phyloP scores from a whole-genome alignment of 805 yeast genomes.

The Ascoidea rubescens region DNA sequence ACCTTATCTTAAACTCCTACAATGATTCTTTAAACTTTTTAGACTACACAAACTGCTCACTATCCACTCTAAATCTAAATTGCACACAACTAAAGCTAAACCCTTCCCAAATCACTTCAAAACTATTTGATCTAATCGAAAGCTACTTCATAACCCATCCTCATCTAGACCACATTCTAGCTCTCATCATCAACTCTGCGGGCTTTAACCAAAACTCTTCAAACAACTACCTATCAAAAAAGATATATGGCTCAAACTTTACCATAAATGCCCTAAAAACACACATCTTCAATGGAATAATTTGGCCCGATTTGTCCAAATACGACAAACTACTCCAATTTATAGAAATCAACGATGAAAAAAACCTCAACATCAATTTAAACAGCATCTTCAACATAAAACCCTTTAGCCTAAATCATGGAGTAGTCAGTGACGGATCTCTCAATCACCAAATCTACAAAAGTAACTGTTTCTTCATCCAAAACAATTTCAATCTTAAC shows the following conservation, averaged over 20 bases:
- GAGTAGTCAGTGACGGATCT: slow-evolving; percentile 25
- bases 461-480: slow-evolving; percentile 46
- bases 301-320: slow-evolving; percentile 59
- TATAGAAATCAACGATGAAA: slow-evolving; percentile 5
- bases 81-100: slow-evolving; percentile 6
- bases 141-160: slow-evolving; percentile 60
- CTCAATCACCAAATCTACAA: slow-evolving; percentile 15
- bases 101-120: slow-evolving; percentile 19
- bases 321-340: slow-evolving; percentile 18
- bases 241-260: slow-evolving; percentile 35
- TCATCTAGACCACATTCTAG: slow-evolving; percentile 70
- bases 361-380: neutral
- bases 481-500: slow-evolving; percentile 19
- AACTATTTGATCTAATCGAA: slow-evolving; percentile 23
- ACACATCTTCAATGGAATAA: slow-evolving; percentile 53
- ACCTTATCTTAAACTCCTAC: slow-evolving; percentile 17
- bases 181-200: slow-evolving; percentile 61
- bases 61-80: slow-evolving; percentile 16
- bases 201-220: slow-evolving; percentile 21
- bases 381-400: slow-evolving; percentile 14
- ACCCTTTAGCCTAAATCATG: slow-evolving; percentile 27
- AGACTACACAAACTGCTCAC: slow-evolving; percentile 17
- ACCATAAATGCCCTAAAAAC: slow-evolving; percentile 38
- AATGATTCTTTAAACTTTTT: slow-evolving; percentile 17
- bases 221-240: slow-evolving; percentile 18